Percentiles rank a stretch among this genome's conserved stretches.
Conservation (phyloP, 306 rosid genomes). For the Sphenostylis stenocarpa region DNA sequence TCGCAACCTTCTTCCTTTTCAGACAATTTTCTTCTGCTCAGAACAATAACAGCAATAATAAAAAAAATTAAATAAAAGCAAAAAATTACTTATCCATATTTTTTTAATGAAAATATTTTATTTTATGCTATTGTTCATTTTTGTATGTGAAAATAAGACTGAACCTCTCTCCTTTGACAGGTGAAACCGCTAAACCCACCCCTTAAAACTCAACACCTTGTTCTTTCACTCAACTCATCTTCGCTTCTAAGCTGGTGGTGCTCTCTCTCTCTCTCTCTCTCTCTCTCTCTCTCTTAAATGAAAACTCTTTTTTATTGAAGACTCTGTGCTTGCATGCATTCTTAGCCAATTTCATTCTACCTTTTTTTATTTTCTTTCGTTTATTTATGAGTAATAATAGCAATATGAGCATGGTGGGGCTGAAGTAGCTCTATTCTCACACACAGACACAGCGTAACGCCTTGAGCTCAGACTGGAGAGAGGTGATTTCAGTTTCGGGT, state of each 20-base stretch:
- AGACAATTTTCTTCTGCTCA: conserved; percentile 50
- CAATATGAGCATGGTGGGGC: not conserved
- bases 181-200: conserved; percentile 42
- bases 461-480: not conserved
- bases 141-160: not conserved
- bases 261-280: not conserved
- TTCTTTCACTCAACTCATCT: not conserved
- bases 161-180: conserved; percentile 36
- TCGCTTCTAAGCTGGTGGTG: not conserved
- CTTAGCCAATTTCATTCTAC: not conserved
- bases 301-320: not conserved
- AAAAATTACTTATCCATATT: not conserved
- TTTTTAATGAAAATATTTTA: not conserved
- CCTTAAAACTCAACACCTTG: conserved; percentile 40
- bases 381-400: not conserved
- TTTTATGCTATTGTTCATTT: not conserved
- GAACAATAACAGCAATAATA: not conserved
- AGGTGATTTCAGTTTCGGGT: conserved; percentile 40
- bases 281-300: not conserved
- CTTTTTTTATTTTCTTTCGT: not conserved
- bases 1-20: conserved; percentile 55
- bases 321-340: conserved; percentile 21
- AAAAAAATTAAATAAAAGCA: not conserved
- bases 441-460: conserved; percentile 43
- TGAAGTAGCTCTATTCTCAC: not conserved